phyloP scores from a whole-genome alignment of 108 stramenopile genomes.

The Thalassiosira profunda region DNA sequence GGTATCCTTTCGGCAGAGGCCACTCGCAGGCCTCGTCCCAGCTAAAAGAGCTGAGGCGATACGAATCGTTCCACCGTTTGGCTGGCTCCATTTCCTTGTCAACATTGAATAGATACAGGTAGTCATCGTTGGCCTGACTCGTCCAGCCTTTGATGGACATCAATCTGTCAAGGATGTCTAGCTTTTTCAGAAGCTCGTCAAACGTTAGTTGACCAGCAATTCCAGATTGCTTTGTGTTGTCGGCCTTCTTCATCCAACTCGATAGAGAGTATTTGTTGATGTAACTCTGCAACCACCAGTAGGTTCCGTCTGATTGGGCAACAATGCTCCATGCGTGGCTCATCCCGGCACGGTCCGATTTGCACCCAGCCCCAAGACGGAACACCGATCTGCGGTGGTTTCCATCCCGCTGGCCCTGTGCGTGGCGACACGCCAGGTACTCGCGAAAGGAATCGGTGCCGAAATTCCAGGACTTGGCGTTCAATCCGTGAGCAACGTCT shows the following conservation, averaged over 20 bases:
- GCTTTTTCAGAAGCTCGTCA: neutral
- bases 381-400: neutral
- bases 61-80: neutral
- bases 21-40: constrained; percentile 16
- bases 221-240: neutral
- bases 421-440: neutral
- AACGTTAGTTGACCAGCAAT: neutral
- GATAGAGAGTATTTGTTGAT: constrained; percentile 1
- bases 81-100: neutral
- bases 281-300: constrained; percentile 4
- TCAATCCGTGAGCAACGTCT: neutral
- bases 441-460: neutral
- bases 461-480: neutral
- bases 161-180: neutral
- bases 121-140: neutral
- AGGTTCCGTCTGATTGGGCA: constrained; percentile 8
- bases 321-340: neutral
- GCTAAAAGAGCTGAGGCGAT: neutral
- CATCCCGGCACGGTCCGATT: neutral
- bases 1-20: neutral
- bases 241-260: neutral
- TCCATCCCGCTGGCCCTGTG: neutral
- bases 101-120: constrained; percentile 5
- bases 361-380: neutral
- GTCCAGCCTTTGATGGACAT: constrained; percentile 1